Conservation (phyloP, 352 stramenopile genomes). For the Pythium aquatile region DNA sequence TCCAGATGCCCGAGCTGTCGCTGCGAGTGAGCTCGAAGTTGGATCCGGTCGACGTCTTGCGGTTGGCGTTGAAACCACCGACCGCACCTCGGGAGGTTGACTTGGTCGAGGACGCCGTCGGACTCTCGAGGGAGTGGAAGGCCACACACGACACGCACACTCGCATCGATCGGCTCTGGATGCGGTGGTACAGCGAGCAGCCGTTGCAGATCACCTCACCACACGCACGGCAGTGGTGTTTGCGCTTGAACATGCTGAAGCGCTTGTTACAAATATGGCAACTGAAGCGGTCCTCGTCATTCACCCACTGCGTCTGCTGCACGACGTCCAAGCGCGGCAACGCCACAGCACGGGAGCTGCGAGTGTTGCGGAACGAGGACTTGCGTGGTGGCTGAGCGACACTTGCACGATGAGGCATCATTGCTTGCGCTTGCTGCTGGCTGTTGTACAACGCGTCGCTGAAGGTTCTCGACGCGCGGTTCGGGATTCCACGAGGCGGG, state of each 20-base stretch:
- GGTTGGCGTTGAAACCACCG: constrained; percentile 26
- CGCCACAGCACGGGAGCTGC: constrained; percentile 70
- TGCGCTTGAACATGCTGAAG: constrained; percentile 88
- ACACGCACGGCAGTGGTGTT: constrained; percentile 84
- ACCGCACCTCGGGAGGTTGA: constrained; percentile 33
- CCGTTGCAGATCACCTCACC: constrained; percentile 86
- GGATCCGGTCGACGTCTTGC: constrained; percentile 66
- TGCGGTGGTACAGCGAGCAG: constrained; percentile 81
- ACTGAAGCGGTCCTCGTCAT: constrained; percentile 81
- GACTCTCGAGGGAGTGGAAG: constrained; percentile 80
- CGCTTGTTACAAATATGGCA: constrained; percentile 89
- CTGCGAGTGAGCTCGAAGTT: constrained; percentile 47
- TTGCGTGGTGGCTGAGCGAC: constrained; percentile 48
- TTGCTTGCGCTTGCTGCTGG: constrained; percentile 27
- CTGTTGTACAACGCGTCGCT: constrained; percentile 40
- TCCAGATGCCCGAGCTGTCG: constrained; percentile 61
- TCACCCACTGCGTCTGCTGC: constrained; percentile 82
- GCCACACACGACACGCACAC: constrained; percentile 84
- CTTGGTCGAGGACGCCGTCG: constrained; percentile 51
- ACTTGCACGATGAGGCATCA: constrained; percentile 27
- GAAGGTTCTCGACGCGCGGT: constrained; percentile 41
- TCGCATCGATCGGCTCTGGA: constrained; percentile 82
- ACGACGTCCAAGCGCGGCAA: constrained; percentile 74
- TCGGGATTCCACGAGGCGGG: constrained; percentile 32
- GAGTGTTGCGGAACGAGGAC: constrained; percentile 71